phyloP scores from a whole-genome alignment of 805 yeast species.

The Wilhelminamyces savonicus region DNA sequence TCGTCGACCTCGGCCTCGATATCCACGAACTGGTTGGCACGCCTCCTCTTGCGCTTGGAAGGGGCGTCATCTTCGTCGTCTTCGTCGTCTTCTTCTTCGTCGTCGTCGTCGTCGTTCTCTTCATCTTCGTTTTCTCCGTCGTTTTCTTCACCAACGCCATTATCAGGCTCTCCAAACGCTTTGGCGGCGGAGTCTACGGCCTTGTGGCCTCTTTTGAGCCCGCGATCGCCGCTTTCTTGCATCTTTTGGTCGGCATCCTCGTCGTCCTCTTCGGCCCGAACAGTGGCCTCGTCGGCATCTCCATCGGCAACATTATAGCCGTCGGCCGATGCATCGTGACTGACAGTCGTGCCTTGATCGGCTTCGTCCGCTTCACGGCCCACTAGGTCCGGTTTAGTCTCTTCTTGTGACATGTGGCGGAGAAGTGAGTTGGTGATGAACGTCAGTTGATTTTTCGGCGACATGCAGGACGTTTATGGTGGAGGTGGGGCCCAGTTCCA shows the following conservation, averaged over 20 bases:
- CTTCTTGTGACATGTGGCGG: no score
- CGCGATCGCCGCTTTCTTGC: conserved; percentile 3
- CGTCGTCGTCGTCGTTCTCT: conserved; percentile 13
- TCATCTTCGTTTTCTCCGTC: conserved; percentile 8
- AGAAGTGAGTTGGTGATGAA: no score
- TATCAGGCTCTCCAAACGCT: conserved; percentile 3
- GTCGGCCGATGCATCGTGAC: conserved; percentile 1
- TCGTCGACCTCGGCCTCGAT: conserved; percentile 99
- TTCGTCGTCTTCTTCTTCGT: conserved; percentile 37
- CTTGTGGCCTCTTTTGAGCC: no score
- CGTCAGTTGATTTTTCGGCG: no score
- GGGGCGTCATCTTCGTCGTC: conserved; percentile 42
- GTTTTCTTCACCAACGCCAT: neutral
- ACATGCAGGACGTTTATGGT: no score
- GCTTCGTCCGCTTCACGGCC: no score
- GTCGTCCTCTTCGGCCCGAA: conserved; percentile 10
- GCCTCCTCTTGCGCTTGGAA: conserved; percentile 40
- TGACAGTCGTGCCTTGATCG: no score
- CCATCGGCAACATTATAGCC: conserved; percentile 1
- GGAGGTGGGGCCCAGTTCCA: no score
- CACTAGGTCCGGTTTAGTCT: no score
- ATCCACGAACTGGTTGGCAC: conserved; percentile 85
- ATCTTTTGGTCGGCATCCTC: conserved; percentile 5
- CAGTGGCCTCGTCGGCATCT: conserved; percentile 9
- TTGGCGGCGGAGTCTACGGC: no score